Evolutionary conservation across 139 green algal genomes (phyloP), one percentile per base, ranked within the genome.

Genomic region (Micractinium conductrix): DNA sequence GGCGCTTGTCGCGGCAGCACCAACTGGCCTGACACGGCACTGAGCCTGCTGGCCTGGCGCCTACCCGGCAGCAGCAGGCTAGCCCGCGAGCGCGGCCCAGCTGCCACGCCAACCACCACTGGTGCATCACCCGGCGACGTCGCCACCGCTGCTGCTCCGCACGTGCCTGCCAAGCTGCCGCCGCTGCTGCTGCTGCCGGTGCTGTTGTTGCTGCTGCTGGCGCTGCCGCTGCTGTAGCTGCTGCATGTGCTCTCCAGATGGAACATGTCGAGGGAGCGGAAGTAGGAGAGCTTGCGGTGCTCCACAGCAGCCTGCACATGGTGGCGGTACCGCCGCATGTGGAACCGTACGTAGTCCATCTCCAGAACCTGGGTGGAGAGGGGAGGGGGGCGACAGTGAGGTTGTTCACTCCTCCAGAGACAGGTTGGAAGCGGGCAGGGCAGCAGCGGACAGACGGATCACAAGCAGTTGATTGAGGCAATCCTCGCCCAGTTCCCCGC

Each of bases 321-420:
- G 26, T 62, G 21, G 2, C 70, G 37, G 53, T 80, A 85, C 45
- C 69, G 48, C 50, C n/a, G 48, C 80, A 85, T 70, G 69, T 78
- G 45, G 38, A 42, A 2, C 26, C 80, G 70, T 70, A 85, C 72
- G 16, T 80, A 79, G 6, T 44, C 33, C 53, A 78, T 62, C 22
- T 6, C 40, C 37, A 85, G 69, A 7, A 85, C 38, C 80, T 85
- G 80, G 58, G n/a, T 72, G 38, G 37, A 28, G 21, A 33, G 55
- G 6, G 5, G 22, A 35, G 30, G 10, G 58, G 37, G 69, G 76
- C 42, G 16, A n/a, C n/a, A n/a, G n/a, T n/a, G n/a, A n/a, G n/a
- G n/a, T n/a, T n/a, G n/a, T n/a, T n/a, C n/a, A n/a, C n/a, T n/a
- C n/a, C n/a, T n/a, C n/a, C n/a, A n/a, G n/a, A n/a, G n/a, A n/a